Conservation (phyloP, 305 asterid species). For the Andrographis paniculata region DNA sequence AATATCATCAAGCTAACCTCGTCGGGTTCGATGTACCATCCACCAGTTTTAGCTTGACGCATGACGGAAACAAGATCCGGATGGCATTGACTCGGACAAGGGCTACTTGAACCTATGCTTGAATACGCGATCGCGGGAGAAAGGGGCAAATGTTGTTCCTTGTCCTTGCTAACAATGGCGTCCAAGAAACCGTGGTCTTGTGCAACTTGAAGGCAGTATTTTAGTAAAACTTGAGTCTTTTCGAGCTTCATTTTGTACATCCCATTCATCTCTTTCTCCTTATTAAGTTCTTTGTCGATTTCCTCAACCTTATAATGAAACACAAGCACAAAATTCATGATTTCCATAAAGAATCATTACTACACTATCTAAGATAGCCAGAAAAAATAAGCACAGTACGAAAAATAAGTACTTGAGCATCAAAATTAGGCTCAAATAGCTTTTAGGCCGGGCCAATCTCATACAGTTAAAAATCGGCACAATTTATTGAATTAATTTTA, state of each 20-base stretch:
- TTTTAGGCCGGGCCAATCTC: too few species aligned
- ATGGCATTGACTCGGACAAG: slow-evolving; percentile 22
- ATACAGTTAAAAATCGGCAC: too few species aligned
- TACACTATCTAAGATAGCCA: too few species aligned
- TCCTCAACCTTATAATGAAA: slow-evolving; percentile 44
- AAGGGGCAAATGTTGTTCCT: slow-evolving; percentile 19
- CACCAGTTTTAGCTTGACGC: slow-evolving; percentile 44
- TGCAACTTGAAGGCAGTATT: slow-evolving; percentile 58
- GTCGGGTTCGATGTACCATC: slow-evolving; percentile 60
- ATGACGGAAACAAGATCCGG: slow-evolving; percentile 33
- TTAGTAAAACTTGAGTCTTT: slow-evolving; percentile 40
- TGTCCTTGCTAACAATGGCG: slow-evolving; percentile 38
- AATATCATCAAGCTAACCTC: slow-evolving; percentile 33
- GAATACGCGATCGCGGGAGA: slow-evolving; percentile 18
- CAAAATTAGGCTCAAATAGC: too few species aligned
- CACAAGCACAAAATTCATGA: too few species aligned
- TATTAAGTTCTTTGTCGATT: slow-evolving; percentile 34
- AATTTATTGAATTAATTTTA: too few species aligned
- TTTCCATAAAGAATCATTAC: too few species aligned
- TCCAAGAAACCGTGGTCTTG: slow-evolving; percentile 66
- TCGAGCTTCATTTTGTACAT: slow-evolving; percentile 50
- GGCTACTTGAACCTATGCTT: slow-evolving; percentile 17
- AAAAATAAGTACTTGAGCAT: too few species aligned
- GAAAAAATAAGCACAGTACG: too few species aligned
- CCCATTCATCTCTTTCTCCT: slow-evolving; percentile 45